phyloP scores from a whole-genome alignment of 495 filamentous ascomycete genomes.

The Apodospora peruviana region DNA sequence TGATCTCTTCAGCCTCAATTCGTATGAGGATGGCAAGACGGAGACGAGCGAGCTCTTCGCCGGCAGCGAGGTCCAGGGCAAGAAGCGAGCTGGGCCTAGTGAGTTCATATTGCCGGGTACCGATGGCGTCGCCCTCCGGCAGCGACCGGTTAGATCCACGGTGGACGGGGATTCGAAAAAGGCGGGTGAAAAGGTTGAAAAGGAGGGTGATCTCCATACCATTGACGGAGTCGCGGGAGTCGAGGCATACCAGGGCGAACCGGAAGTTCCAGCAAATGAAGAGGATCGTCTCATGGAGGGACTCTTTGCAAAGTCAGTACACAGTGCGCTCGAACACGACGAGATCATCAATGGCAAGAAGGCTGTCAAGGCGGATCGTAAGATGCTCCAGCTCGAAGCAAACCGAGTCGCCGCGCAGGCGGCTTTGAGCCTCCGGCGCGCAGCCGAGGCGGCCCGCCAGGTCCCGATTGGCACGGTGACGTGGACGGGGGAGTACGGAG shows the following conservation, averaged over 20 bases:
- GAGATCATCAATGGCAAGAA: slow-evolving; percentile 63
- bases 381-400: slow-evolving; percentile 76
- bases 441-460: slow-evolving; percentile 62
- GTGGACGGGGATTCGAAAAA: not conserved
- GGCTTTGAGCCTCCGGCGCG: slow-evolving; percentile 63
- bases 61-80: slow-evolving; percentile 65
- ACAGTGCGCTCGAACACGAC: slow-evolving; percentile 83
- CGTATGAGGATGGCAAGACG: slow-evolving; percentile 60
- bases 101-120: slow-evolving; percentile 21
- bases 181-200: slow-evolving; percentile 28
- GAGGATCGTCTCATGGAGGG: slow-evolving; percentile 74
- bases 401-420: slow-evolving; percentile 72
- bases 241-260: slow-evolving; percentile 19
- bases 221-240: slow-evolving; percentile 37
- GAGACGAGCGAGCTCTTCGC: slow-evolving; percentile 84
- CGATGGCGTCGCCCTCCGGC: slow-evolving; percentile 8
- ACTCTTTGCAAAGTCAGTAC: slow-evolving; percentile 79
- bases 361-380: slow-evolving; percentile 58
- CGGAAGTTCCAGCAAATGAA: slow-evolving; percentile 23
- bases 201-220: slow-evolving; percentile 21
- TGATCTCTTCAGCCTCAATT: slow-evolving; percentile 80
- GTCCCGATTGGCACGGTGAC: slow-evolving; percentile 81
- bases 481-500: slow-evolving; percentile 83
- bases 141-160: not conserved
- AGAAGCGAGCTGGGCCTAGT: slow-evolving; percentile 37